Conservation (phyloP, 371 early-diverging fungal genomes). For the Haplosporangium sp. region DNA sequence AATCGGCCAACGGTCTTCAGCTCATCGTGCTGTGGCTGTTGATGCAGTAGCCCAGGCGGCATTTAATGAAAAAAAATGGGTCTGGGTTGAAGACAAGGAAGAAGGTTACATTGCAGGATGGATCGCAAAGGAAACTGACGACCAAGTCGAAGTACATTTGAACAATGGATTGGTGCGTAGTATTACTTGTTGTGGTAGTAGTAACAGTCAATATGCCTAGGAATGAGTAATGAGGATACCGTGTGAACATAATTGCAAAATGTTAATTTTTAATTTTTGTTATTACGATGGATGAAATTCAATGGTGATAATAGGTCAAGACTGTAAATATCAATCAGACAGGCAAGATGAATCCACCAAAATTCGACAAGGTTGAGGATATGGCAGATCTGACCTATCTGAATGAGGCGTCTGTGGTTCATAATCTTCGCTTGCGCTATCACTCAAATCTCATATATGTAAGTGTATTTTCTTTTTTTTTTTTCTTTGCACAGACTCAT, state of each 20-base stretch:
- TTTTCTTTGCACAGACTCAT: not conserved
- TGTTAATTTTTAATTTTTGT: not conserved
- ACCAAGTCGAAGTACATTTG: constrained; percentile 77
- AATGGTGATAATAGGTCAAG: constrained; percentile 59
- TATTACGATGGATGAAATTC: not conserved
- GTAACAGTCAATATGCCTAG: no score
- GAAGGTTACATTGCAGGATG: constrained; percentile 92
- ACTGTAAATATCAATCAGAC: constrained; percentile 80
- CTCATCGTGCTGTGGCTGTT: constrained; percentile 57
- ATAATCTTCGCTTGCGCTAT: constrained; percentile 95
- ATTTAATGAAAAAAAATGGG: constrained; percentile 93
- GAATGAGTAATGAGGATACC: not conserved
- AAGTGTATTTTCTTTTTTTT: constrained; percentile 56
- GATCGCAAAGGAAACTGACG: constrained; percentile 79
- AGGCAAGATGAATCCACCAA: constrained; percentile 99
- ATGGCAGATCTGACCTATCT: constrained; percentile 98
- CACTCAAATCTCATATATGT: constrained; percentile 93
- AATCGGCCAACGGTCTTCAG: constrained; percentile 21
- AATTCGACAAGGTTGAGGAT: constrained; percentile 98
- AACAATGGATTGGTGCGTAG: constrained; percentile 76
- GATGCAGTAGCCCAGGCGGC: constrained; percentile 83
- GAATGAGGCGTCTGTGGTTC: constrained; percentile 98
- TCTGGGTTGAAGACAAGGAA: constrained; percentile 94
- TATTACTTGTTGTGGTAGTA: not conserved
- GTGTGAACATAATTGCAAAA: not conserved